phyloP scores from a whole-genome alignment of 2,329 filamentous ascomycete species.

The Clonostachys sp. region DNA sequence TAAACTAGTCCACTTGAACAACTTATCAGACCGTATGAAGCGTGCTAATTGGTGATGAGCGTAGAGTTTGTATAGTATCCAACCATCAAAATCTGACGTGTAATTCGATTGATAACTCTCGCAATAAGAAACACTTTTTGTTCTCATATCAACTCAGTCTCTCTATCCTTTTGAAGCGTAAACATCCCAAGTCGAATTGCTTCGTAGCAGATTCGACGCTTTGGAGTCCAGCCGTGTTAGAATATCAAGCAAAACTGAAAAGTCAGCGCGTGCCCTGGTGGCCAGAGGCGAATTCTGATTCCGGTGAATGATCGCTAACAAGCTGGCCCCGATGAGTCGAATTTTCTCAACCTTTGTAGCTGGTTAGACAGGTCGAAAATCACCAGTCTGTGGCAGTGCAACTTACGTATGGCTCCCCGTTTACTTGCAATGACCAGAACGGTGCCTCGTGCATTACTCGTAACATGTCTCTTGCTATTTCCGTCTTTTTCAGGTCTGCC shows the following conservation, averaged over 20 bases:
- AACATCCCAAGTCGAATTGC: slow-evolving; percentile 7
- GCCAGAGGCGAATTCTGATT: slow-evolving; percentile 28
- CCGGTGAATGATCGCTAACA: slow-evolving; percentile 30
- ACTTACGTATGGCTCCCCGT: slow-evolving; percentile 31
- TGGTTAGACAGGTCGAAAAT: background rate
- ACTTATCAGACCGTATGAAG: too few species aligned
- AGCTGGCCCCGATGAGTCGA: slow-evolving; percentile 27
- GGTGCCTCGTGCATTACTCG: slow-evolving; percentile 31
- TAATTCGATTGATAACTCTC: background rate
- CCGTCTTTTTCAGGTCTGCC: slow-evolving; percentile 27
- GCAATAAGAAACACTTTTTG: background rate
- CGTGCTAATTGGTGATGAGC: too few species aligned
- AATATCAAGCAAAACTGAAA: slow-evolving; percentile 31
- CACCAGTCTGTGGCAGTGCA: background rate
- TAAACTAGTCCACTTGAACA: too few species aligned
- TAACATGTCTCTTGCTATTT: slow-evolving; percentile 36
- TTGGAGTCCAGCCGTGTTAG: slow-evolving; percentile 34
- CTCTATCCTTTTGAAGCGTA: background rate
- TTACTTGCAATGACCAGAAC: slow-evolving; percentile 32
- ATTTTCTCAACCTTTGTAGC: slow-evolving; percentile 29
- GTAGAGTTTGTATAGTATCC: too few species aligned
- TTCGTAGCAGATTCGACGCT: slow-evolving; percentile 32
- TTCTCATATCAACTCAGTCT: too few species aligned
- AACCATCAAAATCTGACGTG: background rate
- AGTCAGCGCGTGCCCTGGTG: slow-evolving; percentile 28